Percentiles rank a stretch among this genome's conserved stretches.
Conservation (phyloP, 2,329 filamentous ascomycete genomes). For the Neonectria ditissima region DNA sequence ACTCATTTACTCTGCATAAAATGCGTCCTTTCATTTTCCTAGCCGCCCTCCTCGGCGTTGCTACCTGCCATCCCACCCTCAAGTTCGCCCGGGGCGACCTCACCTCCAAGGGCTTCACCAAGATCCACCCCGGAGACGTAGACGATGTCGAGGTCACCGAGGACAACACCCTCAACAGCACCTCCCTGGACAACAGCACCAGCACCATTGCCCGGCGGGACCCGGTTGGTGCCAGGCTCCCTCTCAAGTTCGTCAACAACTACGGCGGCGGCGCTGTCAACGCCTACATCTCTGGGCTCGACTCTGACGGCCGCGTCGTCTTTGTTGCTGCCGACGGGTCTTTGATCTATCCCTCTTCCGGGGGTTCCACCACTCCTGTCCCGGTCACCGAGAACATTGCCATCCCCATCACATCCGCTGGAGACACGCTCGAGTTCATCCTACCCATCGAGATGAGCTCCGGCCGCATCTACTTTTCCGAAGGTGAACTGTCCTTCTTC, state of each 20-base stretch:
- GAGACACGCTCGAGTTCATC: constrained; percentile 53
- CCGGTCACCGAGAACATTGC: constrained; percentile 54
- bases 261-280: constrained; percentile 53
- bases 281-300: constrained; percentile 60
- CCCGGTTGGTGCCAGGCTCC: constrained; percentile 35
- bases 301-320: constrained; percentile 54
- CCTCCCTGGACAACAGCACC: constrained; percentile 39
- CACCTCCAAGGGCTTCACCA: constrained; percentile 45
- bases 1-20: constrained; percentile 24
- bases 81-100: constrained; percentile 20
- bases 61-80: constrained; percentile 33
- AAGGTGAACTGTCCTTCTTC: constrained; percentile 57
- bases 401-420: constrained; percentile 55
- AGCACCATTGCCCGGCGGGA: constrained; percentile 10
- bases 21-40: constrained; percentile 43
- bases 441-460: constrained; percentile 56
- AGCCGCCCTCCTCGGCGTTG: constrained; percentile 34
- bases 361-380: constrained; percentile 50
- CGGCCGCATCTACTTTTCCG: constrained; percentile 60
- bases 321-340: constrained; percentile 57
- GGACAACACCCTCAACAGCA: constrained; percentile 55
- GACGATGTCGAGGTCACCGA: constrained; percentile 52
- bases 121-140: constrained; percentile 46
- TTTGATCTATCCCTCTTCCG: constrained; percentile 57
- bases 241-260: constrained; percentile 58